Percentiles rank a stretch among this genome's conserved stretches.
Evolutionary conservation across 2,329 filamentous ascomycete genomes (phyloP).

Genomic region (Neoscytalidium dimidiatum): DNA sequence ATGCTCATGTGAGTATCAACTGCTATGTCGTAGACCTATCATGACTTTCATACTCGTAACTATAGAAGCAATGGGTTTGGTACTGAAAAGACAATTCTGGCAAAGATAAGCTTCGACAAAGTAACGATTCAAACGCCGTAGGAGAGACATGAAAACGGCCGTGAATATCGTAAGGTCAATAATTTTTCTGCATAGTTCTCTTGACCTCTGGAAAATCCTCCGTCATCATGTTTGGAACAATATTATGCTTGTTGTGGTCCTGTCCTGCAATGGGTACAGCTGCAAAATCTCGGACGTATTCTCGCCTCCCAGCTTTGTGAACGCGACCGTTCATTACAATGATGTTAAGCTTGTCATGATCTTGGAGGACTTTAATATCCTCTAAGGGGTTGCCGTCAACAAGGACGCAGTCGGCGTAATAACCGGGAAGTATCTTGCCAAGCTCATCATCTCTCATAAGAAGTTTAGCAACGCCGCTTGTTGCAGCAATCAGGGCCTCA

Average conservation of each 20-base stretch:
- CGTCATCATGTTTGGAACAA: not conserved
- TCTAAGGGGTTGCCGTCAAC: slow-evolving; percentile 50
- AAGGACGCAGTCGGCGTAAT: slow-evolving; percentile 47
- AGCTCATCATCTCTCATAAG: slow-evolving; percentile 45
- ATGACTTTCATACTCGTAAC: no score
- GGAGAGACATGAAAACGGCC: no score
- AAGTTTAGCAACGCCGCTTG: slow-evolving; percentile 41
- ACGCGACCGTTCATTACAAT: slow-evolving; percentile 53
- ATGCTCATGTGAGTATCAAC: no score
- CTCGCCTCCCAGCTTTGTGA: slow-evolving; percentile 40
- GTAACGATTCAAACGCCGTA: no score
- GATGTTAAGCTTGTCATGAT: slow-evolving; percentile 46
- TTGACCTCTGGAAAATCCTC: slow-evolving; percentile 9
- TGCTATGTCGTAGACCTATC: no score
- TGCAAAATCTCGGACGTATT: slow-evolving; percentile 21
- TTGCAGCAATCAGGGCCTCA: slow-evolving; percentile 49
- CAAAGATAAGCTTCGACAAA: no score
- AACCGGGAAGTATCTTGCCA: slow-evolving; percentile 45
- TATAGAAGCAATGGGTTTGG: no score
- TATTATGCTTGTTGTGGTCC: slow-evolving; percentile 5
- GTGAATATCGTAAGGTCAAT: not conserved
- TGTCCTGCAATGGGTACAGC: not conserved
- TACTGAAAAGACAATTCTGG: no score
- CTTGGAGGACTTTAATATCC: slow-evolving; percentile 45
- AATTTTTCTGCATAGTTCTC: slow-evolving; percentile 11